Percentiles rank a stretch among this genome's conserved stretches.
Conservation (phyloP, 2,329 filamentous ascomycete species). For the Pseudocercospora fuligena region DNA sequence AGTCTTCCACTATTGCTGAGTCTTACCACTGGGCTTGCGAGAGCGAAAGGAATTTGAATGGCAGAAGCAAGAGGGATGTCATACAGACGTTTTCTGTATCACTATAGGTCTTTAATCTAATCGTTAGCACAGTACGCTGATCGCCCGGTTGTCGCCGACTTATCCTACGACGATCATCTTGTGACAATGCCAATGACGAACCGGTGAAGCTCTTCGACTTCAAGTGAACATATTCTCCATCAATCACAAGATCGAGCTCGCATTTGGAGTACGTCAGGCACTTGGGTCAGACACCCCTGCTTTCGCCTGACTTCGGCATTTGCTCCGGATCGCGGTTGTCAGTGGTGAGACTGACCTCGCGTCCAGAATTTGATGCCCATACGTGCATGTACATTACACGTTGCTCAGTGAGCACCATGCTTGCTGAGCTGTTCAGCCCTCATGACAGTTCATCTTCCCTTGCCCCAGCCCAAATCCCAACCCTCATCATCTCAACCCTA, state of each 20-base stretch:
- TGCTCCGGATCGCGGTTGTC: background rate
- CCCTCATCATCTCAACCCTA: conserved; percentile 19
- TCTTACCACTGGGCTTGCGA: no score
- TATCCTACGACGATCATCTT: background rate
- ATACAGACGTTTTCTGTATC: background rate
- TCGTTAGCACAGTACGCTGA: background rate
- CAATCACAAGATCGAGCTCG: background rate
- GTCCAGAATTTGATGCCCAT: no score
- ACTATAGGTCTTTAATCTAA: background rate
- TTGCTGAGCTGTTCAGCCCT: no score
- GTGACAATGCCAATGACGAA: background rate
- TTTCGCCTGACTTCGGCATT: background rate
- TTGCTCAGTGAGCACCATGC: no score
- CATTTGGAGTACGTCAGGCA: background rate
- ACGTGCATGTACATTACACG: no score
- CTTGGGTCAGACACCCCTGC: background rate
- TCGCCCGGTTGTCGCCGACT: background rate
- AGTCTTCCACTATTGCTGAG: no score
- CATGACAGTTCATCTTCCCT: no score
- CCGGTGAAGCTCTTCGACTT: background rate
- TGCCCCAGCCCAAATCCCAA: no score
- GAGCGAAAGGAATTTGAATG: background rate
- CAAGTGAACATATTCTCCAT: background rate
- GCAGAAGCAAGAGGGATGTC: background rate
- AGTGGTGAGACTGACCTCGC: no score